A percentile compares a stretch with the other conserved stretches of the same genome.
These are phyloP conservation scores for Ilyonectria robusta DNA, from an alignment of 2,329 filamentous ascomycete species.

Conservation along the genomic window DNA sequence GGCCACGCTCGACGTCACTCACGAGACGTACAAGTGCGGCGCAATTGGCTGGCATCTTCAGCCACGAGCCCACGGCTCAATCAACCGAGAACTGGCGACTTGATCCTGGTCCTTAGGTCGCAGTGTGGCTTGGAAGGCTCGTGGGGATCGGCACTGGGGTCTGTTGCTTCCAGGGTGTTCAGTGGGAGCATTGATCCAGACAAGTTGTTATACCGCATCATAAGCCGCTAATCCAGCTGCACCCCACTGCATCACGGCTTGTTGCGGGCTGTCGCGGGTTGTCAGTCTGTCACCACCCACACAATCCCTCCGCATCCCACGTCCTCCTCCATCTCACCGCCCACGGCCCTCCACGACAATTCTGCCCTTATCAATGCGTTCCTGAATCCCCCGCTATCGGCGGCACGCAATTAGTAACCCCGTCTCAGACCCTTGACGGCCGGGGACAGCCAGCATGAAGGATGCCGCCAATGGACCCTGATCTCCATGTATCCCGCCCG, in stretches of 20 bases:
- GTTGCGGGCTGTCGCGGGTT: too few relatives aligned
- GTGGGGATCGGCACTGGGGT: too few relatives aligned
- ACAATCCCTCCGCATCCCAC: neutral
- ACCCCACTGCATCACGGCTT: too few relatives aligned
- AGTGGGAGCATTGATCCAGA: too few relatives aligned
- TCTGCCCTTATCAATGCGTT: neutral
- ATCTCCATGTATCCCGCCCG: slow-evolving; percentile 23
- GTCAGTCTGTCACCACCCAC: neutral
- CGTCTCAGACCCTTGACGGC: neutral
- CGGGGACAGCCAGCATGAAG: neutral
- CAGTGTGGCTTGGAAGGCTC: neutral
- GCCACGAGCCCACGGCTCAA: neutral
- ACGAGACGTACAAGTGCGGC: neutral
- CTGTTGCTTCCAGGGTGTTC: too few relatives aligned
- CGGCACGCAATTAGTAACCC: neutral
- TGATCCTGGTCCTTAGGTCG: neutral
- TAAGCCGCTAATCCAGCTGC: too few relatives aligned
- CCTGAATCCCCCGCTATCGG: neutral
- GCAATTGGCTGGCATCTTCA: neutral
- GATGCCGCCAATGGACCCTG: neutral
- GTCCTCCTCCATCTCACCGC: neutral
- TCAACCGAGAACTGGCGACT: neutral
- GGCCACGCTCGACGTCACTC: neutral
- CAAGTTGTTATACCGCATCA: too few relatives aligned
- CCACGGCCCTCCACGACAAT: too few relatives aligned